Evolutionary conservation across 257 asterid genomes (phyloP), one percentile per base, ranked within the genome.

Genomic region (Sherardia arvensis): DNA sequence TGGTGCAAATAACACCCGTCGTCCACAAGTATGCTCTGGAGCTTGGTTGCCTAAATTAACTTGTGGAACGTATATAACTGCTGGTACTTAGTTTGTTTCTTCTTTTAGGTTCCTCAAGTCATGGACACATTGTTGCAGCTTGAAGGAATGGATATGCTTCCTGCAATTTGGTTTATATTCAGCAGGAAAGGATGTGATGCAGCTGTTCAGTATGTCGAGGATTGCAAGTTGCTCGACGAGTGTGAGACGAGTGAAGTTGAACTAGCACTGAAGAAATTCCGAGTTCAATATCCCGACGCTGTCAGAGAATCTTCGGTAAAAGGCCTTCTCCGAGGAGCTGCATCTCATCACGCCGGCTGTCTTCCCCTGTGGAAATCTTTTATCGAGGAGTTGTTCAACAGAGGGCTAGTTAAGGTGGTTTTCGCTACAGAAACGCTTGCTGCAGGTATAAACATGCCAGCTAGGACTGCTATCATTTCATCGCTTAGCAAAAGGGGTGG

Each of bases 151-250:
- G 92, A 85, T 72, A 90, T 93, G 97, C 96, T 93, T 69, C 99
- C 99, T 64, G 97, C 96, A 38, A 94, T 92, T 70, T 92, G 97
- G 99, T 92, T 92, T 81, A 90, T 93, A 77, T 93, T 89, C 67
- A 93, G 99, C 83, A 83, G 99, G 81, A 93, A 89, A 79, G 99
- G 99, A 54, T 93, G 99, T 72, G 99, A 93, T 84, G 99, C 96
- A 36, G 87, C 99, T 66, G 97, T 93, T 70, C 87, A 93, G 77
- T 90, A 87, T 81, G 84, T 90, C 69, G 93, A 92, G 57, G 82
- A 84, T 66, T 87, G 76, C 80, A 75, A 48, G 23, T 81, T 92
- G 55, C 79, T 92, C 76, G 91, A 92, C 78, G 99, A 92, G 75
- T 84, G 86, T 54, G 99, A 92, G 72, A 79, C 53, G 69, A 79